phyloP scores from a whole-genome alignment of 140 eudicot genomes.

The Bidens hawaiensis region DNA sequence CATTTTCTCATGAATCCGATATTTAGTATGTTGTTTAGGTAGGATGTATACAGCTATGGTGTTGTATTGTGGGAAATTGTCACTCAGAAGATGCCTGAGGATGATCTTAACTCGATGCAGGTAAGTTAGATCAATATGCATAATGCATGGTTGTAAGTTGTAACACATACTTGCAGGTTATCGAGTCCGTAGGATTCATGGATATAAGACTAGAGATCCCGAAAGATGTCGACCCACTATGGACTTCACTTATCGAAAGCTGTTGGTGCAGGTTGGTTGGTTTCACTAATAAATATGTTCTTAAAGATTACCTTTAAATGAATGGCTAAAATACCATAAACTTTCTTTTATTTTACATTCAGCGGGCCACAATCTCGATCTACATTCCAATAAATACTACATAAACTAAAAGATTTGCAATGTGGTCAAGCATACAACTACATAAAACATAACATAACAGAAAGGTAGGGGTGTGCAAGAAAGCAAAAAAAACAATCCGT shows the following conservation, averaged over 20 bases:
- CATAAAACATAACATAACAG: no score
- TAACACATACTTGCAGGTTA: conserved; percentile 44
- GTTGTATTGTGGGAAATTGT: conserved; percentile 88
- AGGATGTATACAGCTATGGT: conserved; percentile 86
- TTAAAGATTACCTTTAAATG: no score
- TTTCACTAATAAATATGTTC: background rate
- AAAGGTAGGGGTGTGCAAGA: no score
- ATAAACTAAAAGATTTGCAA: conserved; percentile 58
- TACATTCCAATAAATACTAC: conserved; percentile 72
- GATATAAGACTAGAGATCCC: conserved; percentile 75
- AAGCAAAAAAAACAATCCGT: no score
- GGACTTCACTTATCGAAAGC: conserved; percentile 70
- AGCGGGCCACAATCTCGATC: conserved; percentile 78
- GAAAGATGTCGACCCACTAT: conserved; percentile 61
- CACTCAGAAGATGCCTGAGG: conserved; percentile 83
- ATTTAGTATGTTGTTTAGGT: conserved; percentile 35
- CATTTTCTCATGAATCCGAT: conserved; percentile 1
- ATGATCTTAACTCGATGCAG: conserved; percentile 81
- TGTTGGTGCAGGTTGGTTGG: conserved; percentile 73
- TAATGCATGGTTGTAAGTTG: no score
- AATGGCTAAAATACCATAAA: no score
- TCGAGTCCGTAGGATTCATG: conserved; percentile 91
- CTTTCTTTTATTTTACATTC: background rate
- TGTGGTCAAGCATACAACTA: conserved; percentile 32
- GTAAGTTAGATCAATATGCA: no score